A percentile compares a stretch with the other conserved stretches of the same genome.
Evolutionary conservation across 2,329 filamentous ascomycete species (phyloP).

Genomic region (Colletotrichum orbiculare): DNA sequence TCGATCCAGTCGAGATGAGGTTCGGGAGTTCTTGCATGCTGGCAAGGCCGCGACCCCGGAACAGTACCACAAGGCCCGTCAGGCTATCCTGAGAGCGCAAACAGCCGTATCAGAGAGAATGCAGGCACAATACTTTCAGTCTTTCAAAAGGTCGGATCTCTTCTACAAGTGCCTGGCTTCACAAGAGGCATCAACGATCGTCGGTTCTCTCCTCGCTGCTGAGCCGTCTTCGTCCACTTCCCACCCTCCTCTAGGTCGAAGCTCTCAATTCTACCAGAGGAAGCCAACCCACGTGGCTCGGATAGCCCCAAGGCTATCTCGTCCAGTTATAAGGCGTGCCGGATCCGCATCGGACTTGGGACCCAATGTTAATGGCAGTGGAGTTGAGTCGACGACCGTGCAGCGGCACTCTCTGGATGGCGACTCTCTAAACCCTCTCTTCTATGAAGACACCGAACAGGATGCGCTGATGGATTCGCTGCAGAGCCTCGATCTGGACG

Average conservation of each 20-base stretch:
- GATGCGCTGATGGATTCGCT: conserved; percentile 78
- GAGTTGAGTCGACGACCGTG: conserved; percentile 52
- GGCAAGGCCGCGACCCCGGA: conserved; percentile 80
- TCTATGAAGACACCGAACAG: conserved; percentile 82
- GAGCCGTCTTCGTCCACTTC: conserved; percentile 17
- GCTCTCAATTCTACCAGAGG: conserved; percentile 51
- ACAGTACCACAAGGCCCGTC: conserved; percentile 86
- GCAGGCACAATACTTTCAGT: conserved; percentile 81
- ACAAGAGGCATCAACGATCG: conserved; percentile 72
- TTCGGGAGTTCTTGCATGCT: conserved; percentile 82
- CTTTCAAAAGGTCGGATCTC: conserved; percentile 91
- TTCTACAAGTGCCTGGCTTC: conserved; percentile 97
- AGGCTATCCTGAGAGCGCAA: conserved; percentile 84
- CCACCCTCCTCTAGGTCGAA: conserved; percentile 30
- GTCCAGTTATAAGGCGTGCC: conserved; percentile 53
- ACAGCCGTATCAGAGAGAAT: conserved; percentile 86
- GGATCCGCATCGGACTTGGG: conserved; percentile 62
- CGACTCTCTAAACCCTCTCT: conserved; percentile 63
- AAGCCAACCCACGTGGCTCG: conserved; percentile 59
- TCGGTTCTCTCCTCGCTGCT: conserved; percentile 13
- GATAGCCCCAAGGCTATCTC: conserved; percentile 56
- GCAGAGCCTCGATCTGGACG: conserved; percentile 81
- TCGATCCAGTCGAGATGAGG: conserved; percentile 73
- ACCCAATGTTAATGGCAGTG: conserved; percentile 50
- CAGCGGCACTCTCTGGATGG: conserved; percentile 79